A percentile compares a stretch with the other conserved stretches of the same genome.
These are phyloP conservation scores for Claviceps quebecensis DNA, from an alignment of 2,329 filamentous ascomycete genomes.

Conservation along the genomic window DNA sequence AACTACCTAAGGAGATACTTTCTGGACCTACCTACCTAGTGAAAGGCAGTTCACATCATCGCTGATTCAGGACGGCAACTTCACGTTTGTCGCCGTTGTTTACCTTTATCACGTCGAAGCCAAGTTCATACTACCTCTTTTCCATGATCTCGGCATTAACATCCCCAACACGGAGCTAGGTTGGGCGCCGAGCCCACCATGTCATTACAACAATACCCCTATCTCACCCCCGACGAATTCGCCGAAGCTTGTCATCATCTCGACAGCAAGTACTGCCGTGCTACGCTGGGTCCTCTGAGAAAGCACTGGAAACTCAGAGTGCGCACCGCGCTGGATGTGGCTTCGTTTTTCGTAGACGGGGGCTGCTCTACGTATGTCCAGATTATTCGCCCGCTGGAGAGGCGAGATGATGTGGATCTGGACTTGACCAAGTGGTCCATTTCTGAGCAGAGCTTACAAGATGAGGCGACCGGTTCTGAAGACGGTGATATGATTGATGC, in stretches of 20 bases:
- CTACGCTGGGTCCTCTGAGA: constrained; percentile 39
- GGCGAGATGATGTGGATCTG: constrained; percentile 28
- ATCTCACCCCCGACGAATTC: constrained; percentile 48
- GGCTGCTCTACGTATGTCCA: constrained; percentile 40
- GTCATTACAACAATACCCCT: constrained; percentile 44
- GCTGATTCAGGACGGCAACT: too few species aligned
- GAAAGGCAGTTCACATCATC: too few species aligned
- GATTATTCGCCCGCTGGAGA: constrained; percentile 39
- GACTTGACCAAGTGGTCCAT: constrained; percentile 34
- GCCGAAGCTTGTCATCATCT: constrained; percentile 48
- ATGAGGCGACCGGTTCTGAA: constrained; percentile 12
- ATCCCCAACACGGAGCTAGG: too few species aligned
- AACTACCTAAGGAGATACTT: too few species aligned
- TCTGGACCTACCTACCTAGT: too few species aligned
- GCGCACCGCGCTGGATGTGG: constrained; percentile 35
- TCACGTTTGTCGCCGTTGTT: too few species aligned
- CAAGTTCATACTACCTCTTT: too few species aligned
- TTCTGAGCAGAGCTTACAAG: constrained; percentile 10
- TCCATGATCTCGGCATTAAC: too few species aligned
- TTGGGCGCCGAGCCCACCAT: constrained; percentile 10
- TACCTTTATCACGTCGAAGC: too few species aligned
- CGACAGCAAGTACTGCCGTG: constrained; percentile 43
- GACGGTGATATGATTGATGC: constrained; percentile 35
- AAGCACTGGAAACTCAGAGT: constrained; percentile 40
- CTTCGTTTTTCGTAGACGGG: constrained; percentile 23